A percentile compares a stretch with the other conserved stretches of the same genome.
Evolutionary conservation across 1,284 basidiomycete species (phyloP).

Genomic region (Inonotus obliquus): DNA sequence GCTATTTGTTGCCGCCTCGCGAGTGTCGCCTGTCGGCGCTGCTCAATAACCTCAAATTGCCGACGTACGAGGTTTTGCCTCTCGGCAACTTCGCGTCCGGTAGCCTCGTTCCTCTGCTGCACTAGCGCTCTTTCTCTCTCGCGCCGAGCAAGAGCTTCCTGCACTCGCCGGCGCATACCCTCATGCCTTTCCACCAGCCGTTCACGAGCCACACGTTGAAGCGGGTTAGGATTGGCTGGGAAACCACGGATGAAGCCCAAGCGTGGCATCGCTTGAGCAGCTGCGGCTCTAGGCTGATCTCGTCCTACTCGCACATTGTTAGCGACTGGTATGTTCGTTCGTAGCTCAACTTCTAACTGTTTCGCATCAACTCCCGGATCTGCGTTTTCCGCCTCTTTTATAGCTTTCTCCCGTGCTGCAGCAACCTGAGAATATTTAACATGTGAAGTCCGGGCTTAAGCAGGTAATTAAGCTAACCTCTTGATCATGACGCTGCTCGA

Average conservation of each 20-base stretch:
- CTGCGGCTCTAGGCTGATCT: not conserved
- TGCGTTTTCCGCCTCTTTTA: slow-evolving; percentile 49
- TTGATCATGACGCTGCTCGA: slow-evolving; percentile 57
- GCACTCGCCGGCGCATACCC: not conserved
- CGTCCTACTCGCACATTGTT: not conserved
- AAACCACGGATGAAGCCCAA: not conserved
- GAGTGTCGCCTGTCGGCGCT: not conserved
- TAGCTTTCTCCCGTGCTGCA: slow-evolving; percentile 60
- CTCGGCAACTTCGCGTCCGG: not conserved
- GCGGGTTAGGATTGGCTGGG: not conserved
- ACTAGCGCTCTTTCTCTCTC: not conserved
- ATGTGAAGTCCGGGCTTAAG: not conserved
- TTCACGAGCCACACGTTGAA: too few species aligned
- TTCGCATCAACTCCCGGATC: slow-evolving; percentile 54
- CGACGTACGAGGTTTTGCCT: not conserved
- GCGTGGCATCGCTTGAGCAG: not conserved
- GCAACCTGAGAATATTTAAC: slow-evolving; percentile 45
- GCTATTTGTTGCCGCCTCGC: not conserved
- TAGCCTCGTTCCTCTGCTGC: not conserved
- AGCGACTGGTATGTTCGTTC: slow-evolving; percentile 21
- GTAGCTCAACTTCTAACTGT: slow-evolving; percentile 54
- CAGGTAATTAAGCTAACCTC: slow-evolving; percentile 44
- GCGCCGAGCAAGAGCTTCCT: not conserved
- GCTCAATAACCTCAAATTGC: not conserved
- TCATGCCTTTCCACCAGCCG: too few species aligned